Evolutionary conservation across 2,329 filamentous ascomycete species (phyloP), one percentile per base, ranked within the genome.

Genomic region (Boeremia exigua): DNA sequence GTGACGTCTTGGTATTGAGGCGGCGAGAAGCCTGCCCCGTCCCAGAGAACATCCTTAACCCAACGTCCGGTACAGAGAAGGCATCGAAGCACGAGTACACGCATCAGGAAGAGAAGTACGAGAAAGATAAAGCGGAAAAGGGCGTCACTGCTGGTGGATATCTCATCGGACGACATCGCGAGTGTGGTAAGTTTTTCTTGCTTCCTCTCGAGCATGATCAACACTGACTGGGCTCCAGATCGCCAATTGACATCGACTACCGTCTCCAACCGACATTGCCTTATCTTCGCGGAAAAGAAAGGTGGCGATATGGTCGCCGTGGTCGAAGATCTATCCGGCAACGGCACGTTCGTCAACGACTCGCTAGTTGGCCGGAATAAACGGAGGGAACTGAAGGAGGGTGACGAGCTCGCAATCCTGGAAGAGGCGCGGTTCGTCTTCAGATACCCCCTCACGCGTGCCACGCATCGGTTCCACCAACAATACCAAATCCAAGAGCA

Each of bases 281-380:
- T 91, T 8, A 63, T 91, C 1, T 91, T 90, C 67, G 81, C 80
- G 45, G 84, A 88, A 70, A 86, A 83, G 62, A 83, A 81, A 60
- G 78, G 80, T 46, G 84, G 86, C 30, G 81, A 82, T 59, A 71
- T 80, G 0, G 77, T 86, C 37, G 94, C 92, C 8, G 84, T 98
- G 11, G 77, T 99, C 5, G 93, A 99, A 74, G 95, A 99, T 74
- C 79, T 98, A 17, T 99, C 95, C 6, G 95, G 88, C 71, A 99
- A 99, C 72, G 95, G 95, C 46, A 99, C 96, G 0, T 99, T 93
- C 72, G 89, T 99, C 66, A 98, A 98, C 70, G 92, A 97, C 67
- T 89, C 88, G 14, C 84, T 96, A 28, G 86, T 99, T 23, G 95
- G 95, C 23, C 88, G 94, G 47, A 99, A 99, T 75, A 92, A 96